Evolutionary conservation across 2,329 filamentous ascomycete genomes (phyloP), one percentile per base, ranked within the genome.

Genomic region (Hypoxylon sp.): DNA sequence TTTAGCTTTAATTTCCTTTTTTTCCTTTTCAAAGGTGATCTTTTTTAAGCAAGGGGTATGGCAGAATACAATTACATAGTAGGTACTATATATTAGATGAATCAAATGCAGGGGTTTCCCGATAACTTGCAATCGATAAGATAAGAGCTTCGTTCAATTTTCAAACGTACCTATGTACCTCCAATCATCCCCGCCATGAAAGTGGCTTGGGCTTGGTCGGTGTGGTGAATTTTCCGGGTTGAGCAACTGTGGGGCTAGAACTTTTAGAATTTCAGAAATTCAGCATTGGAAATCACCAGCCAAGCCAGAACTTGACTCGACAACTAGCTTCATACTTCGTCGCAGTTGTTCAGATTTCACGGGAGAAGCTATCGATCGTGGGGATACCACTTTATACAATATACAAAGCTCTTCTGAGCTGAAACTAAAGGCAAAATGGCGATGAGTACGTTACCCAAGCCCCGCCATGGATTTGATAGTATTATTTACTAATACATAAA

Each of bases 361-460:
- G 7, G 13, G 30, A 32, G 19, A 23, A 42, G 15, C 34, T 32
- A 25, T 12, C 2, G 1, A 34, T 27, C 26, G 31, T 7, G 26
- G 25, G 35, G 27, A 53, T 13, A 32, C 9, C 4, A 30, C 17
- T 3, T 3, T 12, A 20, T 16, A 23, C 7, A 38, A 13, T 20
- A 56, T 4, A 4, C 8, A 15, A 55, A 64, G 67, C 67, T 69
- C 67, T 50, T 20, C 47, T 55, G 67, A 69, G 65, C 67, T 59
- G 30, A 19, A 44, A 46, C 47, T 51, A 20, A 55, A 45, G 48
- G 44, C 71, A 82, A 74, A 45, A 84, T 84, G 80, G 80, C 81
- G 58, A 78, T 84, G 78, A 81, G 81, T 84, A 77, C 59, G 80
- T 73, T 46, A 35, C 40, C 35, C 23, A 19, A 41, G 29, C 57